Evolutionary conservation across 352 stramenopile genomes (phyloP).

Genomic region (Aphanomyces astaci): DNA sequence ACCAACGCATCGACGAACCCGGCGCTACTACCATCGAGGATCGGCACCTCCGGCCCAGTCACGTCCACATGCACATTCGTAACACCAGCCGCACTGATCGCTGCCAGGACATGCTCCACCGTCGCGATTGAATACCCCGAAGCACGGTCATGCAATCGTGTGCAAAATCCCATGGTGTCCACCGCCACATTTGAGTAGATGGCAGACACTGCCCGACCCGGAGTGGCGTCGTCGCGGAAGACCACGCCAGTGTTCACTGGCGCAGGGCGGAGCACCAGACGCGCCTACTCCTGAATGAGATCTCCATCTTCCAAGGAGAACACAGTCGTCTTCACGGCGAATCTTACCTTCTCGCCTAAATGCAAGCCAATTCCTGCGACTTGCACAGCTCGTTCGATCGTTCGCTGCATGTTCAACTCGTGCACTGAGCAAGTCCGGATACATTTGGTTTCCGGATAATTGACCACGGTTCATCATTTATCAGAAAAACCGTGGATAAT

Average conservation of each 20-base stretch:
- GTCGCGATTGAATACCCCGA: constrained; percentile 36
- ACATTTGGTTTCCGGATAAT: background rate
- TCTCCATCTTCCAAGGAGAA: too few relatives aligned
- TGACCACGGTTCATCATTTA: too few relatives aligned
- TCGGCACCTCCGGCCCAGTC: constrained; percentile 38
- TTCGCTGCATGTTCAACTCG: constrained; percentile 34
- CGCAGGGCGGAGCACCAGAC: constrained; percentile 30
- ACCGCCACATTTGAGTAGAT: constrained; percentile 31
- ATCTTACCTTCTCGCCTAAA: constrained; percentile 34
- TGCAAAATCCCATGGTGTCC: constrained; percentile 47
- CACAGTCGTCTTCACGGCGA: constrained; percentile 17
- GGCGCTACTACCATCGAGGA: constrained; percentile 56
- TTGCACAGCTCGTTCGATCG: constrained; percentile 37
- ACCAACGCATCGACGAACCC: constrained; percentile 38
- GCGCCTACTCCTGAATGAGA: background rate
- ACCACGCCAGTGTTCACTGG: constrained; percentile 30
- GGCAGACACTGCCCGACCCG: background rate
- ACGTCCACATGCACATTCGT: constrained; percentile 42
- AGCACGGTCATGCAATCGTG: constrained; percentile 30
- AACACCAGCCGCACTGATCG: constrained; percentile 38
- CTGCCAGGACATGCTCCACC: constrained; percentile 62
- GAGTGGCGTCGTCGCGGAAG: constrained; percentile 24
- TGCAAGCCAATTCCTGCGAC: constrained; percentile 57
- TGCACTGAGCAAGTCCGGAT: background rate
- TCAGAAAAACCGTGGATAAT: too few relatives aligned